A percentile compares a stretch with the other conserved stretches of the same genome.
Evolutionary conservation across 2,329 filamentous ascomycete species (phyloP).

Genomic region (Pestalotiopsis sp.): DNA sequence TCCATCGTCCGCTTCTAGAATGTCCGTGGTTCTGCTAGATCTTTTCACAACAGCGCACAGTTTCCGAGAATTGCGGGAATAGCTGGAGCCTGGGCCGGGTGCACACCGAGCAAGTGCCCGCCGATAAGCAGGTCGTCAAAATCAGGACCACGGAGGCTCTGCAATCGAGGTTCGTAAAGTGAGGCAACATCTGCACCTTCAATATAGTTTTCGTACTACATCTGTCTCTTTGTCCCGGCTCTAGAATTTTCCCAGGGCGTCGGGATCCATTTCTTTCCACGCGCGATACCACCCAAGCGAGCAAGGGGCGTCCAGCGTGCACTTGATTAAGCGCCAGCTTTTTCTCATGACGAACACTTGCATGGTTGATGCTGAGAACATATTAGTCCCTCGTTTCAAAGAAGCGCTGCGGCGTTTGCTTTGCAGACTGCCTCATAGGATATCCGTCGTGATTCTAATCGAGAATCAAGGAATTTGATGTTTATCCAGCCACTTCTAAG

Average conservation of each 20-base stretch:
- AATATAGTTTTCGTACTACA: not conserved
- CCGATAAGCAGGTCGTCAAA: not conserved
- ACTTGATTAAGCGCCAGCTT: not conserved
- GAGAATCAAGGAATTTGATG: no score
- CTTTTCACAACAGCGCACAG: not conserved
- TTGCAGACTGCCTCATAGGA: no score
- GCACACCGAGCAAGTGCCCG: not conserved
- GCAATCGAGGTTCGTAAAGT: not conserved
- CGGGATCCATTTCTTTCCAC: not conserved
- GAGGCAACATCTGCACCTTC: not conserved
- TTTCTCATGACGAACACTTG: not conserved
- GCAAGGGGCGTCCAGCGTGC: no score
- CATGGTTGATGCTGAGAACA: not conserved
- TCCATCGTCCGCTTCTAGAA: not conserved
- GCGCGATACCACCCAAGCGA: no score
- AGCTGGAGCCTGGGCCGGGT: not conserved
- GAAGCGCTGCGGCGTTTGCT: not conserved
- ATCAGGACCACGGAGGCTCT: not conserved
- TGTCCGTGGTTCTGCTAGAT: not conserved
- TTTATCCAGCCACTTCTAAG: no score
- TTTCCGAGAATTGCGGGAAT: not conserved
- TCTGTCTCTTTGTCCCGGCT: not conserved
- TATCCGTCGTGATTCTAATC: no score
- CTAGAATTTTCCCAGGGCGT: not conserved
- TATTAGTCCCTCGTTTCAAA: not conserved